These are phyloP conservation scores for Botrytis sinoallii DNA, from an alignment of 2,329 filamentous ascomycete genomes.

Conservation along the genomic window DNA sequence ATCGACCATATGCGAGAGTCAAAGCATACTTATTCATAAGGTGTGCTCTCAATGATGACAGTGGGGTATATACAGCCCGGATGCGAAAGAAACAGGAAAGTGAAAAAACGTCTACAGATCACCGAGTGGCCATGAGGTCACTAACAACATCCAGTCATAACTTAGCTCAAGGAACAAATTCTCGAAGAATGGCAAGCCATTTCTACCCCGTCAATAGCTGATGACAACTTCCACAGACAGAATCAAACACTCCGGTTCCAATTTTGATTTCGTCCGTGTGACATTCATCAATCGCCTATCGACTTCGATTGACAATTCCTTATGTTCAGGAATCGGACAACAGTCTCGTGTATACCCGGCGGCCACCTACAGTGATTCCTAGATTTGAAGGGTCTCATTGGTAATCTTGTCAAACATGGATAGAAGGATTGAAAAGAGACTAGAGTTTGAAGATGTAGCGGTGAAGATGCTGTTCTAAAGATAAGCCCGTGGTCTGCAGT, in stretches of 20 bases:
- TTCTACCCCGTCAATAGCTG: background rate
- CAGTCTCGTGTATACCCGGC: background rate
- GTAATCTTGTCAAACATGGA: background rate
- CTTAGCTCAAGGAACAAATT: background rate
- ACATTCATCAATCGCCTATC: background rate
- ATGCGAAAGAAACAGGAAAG: background rate
- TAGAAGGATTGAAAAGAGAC: background rate
- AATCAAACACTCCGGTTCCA: background rate
- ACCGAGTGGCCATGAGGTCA: background rate
- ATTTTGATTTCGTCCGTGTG: background rate
- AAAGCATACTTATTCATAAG: background rate
- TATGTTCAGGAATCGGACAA: background rate
- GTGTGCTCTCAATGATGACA: background rate
- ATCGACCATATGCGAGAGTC: background rate
- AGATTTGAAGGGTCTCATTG: background rate
- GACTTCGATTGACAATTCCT: background rate
- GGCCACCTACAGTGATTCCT: background rate
- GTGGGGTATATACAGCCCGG: background rate
- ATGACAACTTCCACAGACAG: background rate
- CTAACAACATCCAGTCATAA: background rate
- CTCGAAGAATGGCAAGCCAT: background rate
- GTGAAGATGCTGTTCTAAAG: background rate
- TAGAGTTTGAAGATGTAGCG: background rate
- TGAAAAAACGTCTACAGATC: background rate
- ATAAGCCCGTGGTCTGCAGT: constrained; percentile 5